Conservation (phyloP, 331 rosid species). For the Ulmus americana region DNA sequence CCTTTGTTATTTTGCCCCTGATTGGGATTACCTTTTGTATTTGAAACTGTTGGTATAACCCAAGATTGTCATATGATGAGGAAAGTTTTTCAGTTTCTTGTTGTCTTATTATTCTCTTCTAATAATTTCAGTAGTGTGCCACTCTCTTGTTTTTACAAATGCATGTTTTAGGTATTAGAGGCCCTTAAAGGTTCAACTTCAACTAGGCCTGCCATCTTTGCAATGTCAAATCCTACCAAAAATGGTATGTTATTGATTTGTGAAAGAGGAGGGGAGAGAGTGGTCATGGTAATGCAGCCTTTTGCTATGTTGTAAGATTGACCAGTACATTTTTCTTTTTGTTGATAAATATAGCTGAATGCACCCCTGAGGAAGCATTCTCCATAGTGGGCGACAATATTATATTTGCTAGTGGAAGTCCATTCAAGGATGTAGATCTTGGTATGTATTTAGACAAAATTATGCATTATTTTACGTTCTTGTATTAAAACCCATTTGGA, state of each 20-base stretch:
- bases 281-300: not conserved
- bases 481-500: too few species aligned
- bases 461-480: not conserved
- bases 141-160: conserved; percentile 13
- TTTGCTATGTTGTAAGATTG: conserved; percentile 1
- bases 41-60: not conserved
- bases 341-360: conserved; percentile 68
- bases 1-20: not conserved
- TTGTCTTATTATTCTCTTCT: not conserved
- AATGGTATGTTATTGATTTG: conserved; percentile 45
- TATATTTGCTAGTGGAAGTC: conserved; percentile 98
- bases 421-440: conserved; percentile 77
- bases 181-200: conserved; percentile 90
- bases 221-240: conserved; percentile 97
- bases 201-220: conserved; percentile 93
- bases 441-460: conserved; percentile 44
- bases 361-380: conserved; percentile 92
- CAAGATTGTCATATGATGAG: conserved; percentile 7
- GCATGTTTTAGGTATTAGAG: conserved; percentile 65
- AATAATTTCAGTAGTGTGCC: conserved; percentile 4
- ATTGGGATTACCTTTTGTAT: not conserved
- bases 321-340: conserved; percentile 11
- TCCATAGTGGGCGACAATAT: conserved; percentile 80
- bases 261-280: not conserved
- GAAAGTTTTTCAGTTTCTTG: not conserved